Conservation (phyloP, 75 land plant species). For the Cryptomeria japonica region DNA sequence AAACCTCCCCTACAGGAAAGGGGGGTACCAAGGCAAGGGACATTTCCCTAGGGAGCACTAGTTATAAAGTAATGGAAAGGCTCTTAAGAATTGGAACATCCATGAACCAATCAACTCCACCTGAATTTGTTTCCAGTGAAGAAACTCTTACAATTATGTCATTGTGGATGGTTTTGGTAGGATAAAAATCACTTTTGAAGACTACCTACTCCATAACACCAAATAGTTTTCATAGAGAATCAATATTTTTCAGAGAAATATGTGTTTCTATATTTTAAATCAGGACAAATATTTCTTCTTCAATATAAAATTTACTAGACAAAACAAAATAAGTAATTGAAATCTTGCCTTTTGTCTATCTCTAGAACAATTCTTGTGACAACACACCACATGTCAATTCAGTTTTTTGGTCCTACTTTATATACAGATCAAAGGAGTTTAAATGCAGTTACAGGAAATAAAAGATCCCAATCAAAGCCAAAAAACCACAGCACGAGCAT, state of each 20-base stretch:
- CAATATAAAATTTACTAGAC: background rate
- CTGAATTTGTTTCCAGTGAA: background rate
- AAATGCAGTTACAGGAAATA: background rate
- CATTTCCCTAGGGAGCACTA: too few species aligned
- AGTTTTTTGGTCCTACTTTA: background rate
- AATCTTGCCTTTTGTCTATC: background rate
- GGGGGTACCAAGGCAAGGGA: too few species aligned
- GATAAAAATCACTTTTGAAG: background rate
- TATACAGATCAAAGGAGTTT: background rate
- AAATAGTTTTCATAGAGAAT: too few species aligned
- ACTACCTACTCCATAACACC: too few species aligned
- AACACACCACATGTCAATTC: background rate
- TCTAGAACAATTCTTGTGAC: background rate
- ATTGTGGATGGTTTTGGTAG: background rate
- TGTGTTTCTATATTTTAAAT: too few species aligned
- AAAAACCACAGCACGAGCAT: background rate
- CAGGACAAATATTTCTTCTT: background rate
- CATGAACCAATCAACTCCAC: background rate
- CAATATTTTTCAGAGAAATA: too few species aligned
- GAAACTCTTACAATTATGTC: background rate
- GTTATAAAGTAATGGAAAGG: background rate
- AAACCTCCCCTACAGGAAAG: too few species aligned
- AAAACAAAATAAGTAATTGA: background rate
- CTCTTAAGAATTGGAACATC: background rate
- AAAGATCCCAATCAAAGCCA: background rate